Evolutionary conservation across 106 monocot species (phyloP).

Genomic region (Allium fistulosum): DNA sequence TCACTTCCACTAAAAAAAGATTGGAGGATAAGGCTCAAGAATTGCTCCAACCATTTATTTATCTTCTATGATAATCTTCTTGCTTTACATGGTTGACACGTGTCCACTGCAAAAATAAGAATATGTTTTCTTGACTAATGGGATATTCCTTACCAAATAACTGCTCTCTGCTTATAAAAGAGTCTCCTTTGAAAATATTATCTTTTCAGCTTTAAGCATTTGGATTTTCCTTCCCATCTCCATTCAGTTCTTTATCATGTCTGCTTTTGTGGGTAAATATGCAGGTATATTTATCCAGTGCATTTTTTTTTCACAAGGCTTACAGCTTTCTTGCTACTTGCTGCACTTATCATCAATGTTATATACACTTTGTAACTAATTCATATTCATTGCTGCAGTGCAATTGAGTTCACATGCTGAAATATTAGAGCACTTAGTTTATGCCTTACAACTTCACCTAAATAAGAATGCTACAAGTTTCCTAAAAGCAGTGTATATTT

Average conservation of each 20-base stretch:
- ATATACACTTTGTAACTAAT: too few species aligned
- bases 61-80: constrained; percentile 5
- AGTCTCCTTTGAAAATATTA: constrained; percentile 5
- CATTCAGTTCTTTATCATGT: constrained; percentile 2
- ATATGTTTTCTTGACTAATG: background rate
- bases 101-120: background rate
- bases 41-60: constrained; percentile 3
- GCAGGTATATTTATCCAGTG: constrained; percentile 6
- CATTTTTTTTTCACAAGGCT: too few species aligned
- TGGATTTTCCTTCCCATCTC: constrained; percentile 1
- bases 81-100: background rate
- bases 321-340: too few species aligned
- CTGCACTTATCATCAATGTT: too few species aligned
- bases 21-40: constrained; percentile 7
- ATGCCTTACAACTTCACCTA: too few species aligned
- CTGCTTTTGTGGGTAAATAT: constrained; percentile 17
- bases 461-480: too few species aligned
- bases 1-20: constrained; percentile 4
- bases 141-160: background rate
- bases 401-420: too few species aligned
- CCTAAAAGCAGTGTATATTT: too few species aligned
- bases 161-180: constrained; percentile 6
- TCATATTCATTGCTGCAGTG: too few species aligned
- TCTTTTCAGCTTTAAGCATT: constrained; percentile 4
- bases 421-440: too few species aligned